These are phyloP conservation scores for Magnolia changhungtana DNA, from an alignment of 164 flowering plant genomes.

Conservation along the genomic window DNA sequence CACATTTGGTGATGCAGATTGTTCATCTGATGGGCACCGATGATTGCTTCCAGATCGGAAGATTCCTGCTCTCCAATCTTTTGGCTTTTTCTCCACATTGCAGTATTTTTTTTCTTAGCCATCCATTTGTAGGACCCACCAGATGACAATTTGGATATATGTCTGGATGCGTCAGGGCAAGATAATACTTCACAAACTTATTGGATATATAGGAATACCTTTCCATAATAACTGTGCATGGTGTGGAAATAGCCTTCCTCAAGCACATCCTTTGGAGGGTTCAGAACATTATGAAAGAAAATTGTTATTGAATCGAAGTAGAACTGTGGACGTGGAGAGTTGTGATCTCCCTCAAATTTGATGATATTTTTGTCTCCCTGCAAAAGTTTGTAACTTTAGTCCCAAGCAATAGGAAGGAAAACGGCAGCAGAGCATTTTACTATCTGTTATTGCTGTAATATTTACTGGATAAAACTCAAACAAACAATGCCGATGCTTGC, in stretches of 20 bases:
- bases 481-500: background rate
- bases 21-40: too few relatives aligned
- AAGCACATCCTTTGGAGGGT: conserved; percentile 76
- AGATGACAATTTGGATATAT: too few relatives aligned
- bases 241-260: conserved; percentile 41
- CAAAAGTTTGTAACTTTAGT: conserved; percentile 13
- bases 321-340: conserved; percentile 93
- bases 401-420: background rate
- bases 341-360: conserved; percentile 97
- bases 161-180: background rate
- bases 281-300: conserved; percentile 85
- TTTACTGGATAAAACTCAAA: background rate
- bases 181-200: background rate
- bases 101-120: too few relatives aligned
- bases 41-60: too few relatives aligned
- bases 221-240: conserved; percentile 48
- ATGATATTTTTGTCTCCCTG: conserved; percentile 99
- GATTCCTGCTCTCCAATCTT: too few relatives aligned
- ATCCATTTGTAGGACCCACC: too few relatives aligned
- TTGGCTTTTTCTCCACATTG: too few relatives aligned
- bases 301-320: conserved; percentile 91
- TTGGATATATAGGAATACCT: conserved; percentile 34
- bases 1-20: too few relatives aligned
- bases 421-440: background rate
- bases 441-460: background rate